Conservation (phyloP, 768 basidiomycete species). For the Piloderma croceum region DNA sequence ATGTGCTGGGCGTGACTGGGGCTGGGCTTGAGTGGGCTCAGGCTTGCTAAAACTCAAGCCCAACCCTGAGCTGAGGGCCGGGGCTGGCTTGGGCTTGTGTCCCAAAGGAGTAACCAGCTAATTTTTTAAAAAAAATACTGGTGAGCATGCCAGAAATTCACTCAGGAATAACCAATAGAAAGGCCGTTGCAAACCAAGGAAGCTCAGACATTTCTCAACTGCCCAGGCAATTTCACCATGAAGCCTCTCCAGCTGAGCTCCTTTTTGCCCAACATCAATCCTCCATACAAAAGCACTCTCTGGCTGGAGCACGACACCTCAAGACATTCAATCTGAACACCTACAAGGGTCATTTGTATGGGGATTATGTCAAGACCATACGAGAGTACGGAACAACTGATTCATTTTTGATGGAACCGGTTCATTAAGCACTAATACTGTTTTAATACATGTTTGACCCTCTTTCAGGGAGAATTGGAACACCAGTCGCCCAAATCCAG, state of each 20-base stretch:
- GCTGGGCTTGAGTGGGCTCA: no score
- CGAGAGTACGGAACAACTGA: constrained; percentile 19
- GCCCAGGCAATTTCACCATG: neutral
- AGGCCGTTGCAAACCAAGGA: constrained; percentile 2
- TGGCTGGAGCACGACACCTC: neutral
- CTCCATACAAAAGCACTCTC: neutral
- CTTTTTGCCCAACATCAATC: no score
- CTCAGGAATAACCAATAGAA: no score
- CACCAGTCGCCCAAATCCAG: constrained; percentile 8
- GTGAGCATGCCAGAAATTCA: no score
- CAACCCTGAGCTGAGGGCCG: no score
- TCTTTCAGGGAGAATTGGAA: constrained; percentile 12
- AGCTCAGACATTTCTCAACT: neutral
- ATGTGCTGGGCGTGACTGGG: no score
- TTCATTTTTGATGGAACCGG: constrained; percentile 16
- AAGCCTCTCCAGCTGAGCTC: no score
- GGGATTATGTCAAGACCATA: constrained; percentile 18
- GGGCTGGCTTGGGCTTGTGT: no score
- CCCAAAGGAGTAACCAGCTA: no score
- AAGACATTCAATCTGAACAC: constrained; percentile 16
- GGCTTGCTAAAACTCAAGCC: no score
- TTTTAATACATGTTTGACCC: neutral
- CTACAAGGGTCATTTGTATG: constrained; percentile 25
- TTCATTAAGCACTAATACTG: constrained; percentile 3
- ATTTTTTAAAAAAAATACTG: no score